Evolutionary conservation across 768 basidiomycete species (phyloP).

Genomic region (Lactarius psammicola): DNA sequence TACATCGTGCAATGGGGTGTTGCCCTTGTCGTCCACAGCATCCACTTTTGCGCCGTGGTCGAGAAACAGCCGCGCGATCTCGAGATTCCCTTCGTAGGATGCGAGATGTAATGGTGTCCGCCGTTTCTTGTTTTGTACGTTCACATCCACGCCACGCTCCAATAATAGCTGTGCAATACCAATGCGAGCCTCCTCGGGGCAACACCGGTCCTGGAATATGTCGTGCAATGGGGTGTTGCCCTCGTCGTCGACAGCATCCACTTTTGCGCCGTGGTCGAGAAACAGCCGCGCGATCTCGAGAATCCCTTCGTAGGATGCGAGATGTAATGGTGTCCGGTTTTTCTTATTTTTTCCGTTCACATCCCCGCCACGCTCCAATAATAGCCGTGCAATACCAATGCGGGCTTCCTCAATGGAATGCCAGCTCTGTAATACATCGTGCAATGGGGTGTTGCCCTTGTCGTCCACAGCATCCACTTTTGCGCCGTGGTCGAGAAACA

Average conservation of each 20-base stretch:
- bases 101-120: background rate
- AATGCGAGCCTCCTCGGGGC: background rate
- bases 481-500: too few species aligned
- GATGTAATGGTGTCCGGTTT: too few species aligned
- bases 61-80: background rate
- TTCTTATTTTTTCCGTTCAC: too few species aligned
- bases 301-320: too few species aligned
- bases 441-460: too few species aligned
- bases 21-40: background rate
- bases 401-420: too few species aligned
- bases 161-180: background rate
- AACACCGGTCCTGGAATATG: background rate
- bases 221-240: background rate
- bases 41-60: background rate
- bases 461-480: too few species aligned
- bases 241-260: background rate
- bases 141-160: background rate
- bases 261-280: too few species aligned
- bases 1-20: background rate
- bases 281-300: too few species aligned
- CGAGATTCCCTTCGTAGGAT: background rate
- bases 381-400: too few species aligned
- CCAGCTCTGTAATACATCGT: too few species aligned
- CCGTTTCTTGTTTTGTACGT: background rate
- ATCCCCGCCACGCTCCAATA: too few species aligned